Percentiles rank a stretch among this genome's conserved stretches.
phyloP scores from a whole-genome alignment of 768 basidiomycete species.

The Piloderma croceum region DNA sequence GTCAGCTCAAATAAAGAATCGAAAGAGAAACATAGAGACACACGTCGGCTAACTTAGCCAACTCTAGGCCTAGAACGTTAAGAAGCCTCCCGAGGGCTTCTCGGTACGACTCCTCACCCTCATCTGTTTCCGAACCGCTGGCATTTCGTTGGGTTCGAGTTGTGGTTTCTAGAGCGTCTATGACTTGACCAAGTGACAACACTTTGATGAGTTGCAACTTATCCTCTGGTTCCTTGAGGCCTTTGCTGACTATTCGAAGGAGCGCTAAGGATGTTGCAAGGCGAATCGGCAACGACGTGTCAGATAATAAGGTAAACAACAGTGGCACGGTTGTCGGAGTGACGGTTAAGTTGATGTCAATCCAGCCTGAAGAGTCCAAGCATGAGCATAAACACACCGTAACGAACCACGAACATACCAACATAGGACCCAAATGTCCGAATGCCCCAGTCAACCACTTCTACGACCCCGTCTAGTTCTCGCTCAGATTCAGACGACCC shows the following conservation, averaged over 20 bases:
- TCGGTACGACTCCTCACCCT: constrained; percentile 84
- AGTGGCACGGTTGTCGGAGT: constrained; percentile 84
- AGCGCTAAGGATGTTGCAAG: constrained; percentile 78
- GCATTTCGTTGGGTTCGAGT: constrained; percentile 62
- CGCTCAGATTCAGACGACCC: constrained; percentile 37
- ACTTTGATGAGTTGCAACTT: constrained; percentile 89
- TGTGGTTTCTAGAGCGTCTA: constrained; percentile 75
- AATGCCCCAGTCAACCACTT: constrained; percentile 90
- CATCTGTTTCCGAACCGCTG: constrained; percentile 68
- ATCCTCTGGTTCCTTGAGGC: constrained; percentile 84
- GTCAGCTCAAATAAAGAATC: constrained; percentile 4
- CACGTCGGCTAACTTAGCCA: constrained; percentile 82
- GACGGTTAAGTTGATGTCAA: constrained; percentile 94
- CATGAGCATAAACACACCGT: constrained; percentile 4
- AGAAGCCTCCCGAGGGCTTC: constrained; percentile 83
- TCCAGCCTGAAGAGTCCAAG: too few species aligned
- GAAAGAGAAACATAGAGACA: constrained; percentile 1
- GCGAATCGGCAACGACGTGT: constrained; percentile 72
- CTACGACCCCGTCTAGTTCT: constrained; percentile 55
- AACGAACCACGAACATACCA: constrained; percentile 49
- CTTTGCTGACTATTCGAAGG: constrained; percentile 82
- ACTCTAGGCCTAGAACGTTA: constrained; percentile 75
- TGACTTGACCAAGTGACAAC: constrained; percentile 75
- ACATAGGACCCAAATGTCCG: constrained; percentile 91
- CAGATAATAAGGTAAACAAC: constrained; percentile 76